phyloP scores from a whole-genome alignment of 176 grass and related monocot species.

The Triticum monococcum region DNA sequence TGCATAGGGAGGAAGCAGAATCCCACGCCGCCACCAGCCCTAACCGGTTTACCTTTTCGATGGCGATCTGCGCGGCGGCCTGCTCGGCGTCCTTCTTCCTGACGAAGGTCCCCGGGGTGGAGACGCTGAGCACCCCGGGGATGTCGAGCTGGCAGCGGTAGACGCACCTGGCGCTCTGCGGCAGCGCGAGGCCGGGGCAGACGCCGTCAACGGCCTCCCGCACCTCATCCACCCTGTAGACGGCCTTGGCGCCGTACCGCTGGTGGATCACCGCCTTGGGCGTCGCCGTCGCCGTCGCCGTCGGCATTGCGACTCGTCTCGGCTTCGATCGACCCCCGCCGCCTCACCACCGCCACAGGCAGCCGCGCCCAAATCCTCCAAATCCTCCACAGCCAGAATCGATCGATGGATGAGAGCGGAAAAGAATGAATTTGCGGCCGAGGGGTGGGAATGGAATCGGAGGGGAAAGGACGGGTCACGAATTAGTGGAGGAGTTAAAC shows the following conservation, averaged over 20 bases:
- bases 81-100: constrained; percentile 96
- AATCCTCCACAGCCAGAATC: neutral
- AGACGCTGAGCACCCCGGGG: constrained; percentile 54
- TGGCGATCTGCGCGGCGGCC: constrained; percentile 79
- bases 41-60: constrained; percentile 62
- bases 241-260: constrained; percentile 55
- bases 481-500: neutral
- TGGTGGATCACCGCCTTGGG: constrained; percentile 92
- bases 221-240: constrained; percentile 72
- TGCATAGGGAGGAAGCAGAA: neutral
- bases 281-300: constrained; percentile 38
- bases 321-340: neutral
- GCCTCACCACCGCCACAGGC: neutral
- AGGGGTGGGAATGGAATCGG: neutral
- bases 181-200: constrained; percentile 76
- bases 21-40: neutral
- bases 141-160: constrained; percentile 77
- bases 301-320: neutral
- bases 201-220: constrained; percentile 46
- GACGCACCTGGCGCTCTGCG: constrained; percentile 49
- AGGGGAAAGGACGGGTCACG: neutral
- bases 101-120: constrained; percentile 61
- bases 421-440: neutral
- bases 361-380: neutral
- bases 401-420: neutral